Base-by-base conservation (phyloP, 495 filamentous ascomycete genomes). In the Podospora comata region DNA sequence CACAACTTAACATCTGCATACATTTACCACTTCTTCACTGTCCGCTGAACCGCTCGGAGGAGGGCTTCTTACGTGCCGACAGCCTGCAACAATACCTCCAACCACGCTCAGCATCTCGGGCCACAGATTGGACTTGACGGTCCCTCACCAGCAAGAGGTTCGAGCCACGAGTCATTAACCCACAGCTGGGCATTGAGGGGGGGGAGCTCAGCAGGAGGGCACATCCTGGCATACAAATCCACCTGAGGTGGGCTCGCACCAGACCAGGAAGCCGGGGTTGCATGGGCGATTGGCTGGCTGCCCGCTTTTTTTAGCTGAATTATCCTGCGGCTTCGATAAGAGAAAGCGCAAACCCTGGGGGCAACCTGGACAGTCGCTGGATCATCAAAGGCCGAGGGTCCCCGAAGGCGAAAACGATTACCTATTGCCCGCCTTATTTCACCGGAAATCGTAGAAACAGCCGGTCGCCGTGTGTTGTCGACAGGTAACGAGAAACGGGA, bases 361-460 rank as follows among this genome's bases (percentile, higher is more conserved):
- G 55, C 23, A 20, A 58, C 55, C 55, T 58, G 55, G 54, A 57
- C 9, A n/a, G 54, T 57, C 20, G 5, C 54, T 57, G 54, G 23
- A 18, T 48, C 39, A 48, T 11, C n/a, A 26, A 19, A 58, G 55
- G 55, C 55, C 55, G 55, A 58, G 23, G 55, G 23, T 26, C 55
- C 23, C 55, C 55, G 55, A 58, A 58, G 55, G 55, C 55, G 55
- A 58, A 58, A 26, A 26, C n/a, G 23, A 58, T 58, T 58, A 58
- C 55, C n/a, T 26, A 20, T 58, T 58, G 23, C 23, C 23, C 23
- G 23, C 23, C 23, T 23, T 23, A 23, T 23, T 15, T 26, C 55
- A 58, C n/a, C 55, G 55, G 55, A 58, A 58, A 26, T 48, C 55
- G 18, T 15, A 19, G 55, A 58, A 26, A 19, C 11, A 26, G n/a